Evolutionary conservation across 805 yeast genomes (phyloP).

Genomic region (Suhomyces xylopsoci): DNA sequence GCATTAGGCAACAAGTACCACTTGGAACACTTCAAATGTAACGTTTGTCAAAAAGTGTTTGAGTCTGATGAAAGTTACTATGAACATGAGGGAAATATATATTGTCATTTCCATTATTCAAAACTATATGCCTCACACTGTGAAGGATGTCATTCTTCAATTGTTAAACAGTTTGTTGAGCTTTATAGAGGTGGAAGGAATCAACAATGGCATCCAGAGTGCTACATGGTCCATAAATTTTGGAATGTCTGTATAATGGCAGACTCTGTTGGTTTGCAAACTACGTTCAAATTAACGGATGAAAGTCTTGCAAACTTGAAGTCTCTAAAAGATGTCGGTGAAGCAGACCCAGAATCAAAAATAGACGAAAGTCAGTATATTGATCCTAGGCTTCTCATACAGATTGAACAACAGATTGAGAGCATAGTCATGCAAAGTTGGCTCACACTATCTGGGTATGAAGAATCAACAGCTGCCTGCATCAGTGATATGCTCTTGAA

Average conservation of each 20-base stretch:
- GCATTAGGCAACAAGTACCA: conserved; percentile 92
- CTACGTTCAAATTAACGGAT: conserved; percentile 11
- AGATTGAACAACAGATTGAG: conserved; percentile 65
- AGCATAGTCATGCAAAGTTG: conserved; percentile 63
- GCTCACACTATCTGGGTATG: conserved; percentile 83
- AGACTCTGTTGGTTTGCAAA: conserved; percentile 50
- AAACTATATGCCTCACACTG: conserved; percentile 81
- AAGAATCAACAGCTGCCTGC: conserved; percentile 84
- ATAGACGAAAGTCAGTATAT: conserved; percentile 13
- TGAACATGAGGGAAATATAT: conserved; percentile 78
- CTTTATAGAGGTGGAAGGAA: conserved; percentile 85
- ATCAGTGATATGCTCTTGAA: conserved; percentile 88
- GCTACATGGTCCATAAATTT: conserved; percentile 95
- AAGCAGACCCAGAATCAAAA: conserved; percentile 10
- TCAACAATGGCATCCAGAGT: conserved; percentile 99
- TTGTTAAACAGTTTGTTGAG: conserved; percentile 91
- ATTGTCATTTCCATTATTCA: conserved; percentile 92
- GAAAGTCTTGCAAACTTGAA: conserved; percentile 8
- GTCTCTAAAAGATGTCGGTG: conserved; percentile 6
- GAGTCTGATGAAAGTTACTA: conserved; percentile 90
- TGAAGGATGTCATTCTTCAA: conserved; percentile 90
- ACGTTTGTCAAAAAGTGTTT: conserved; percentile 79
- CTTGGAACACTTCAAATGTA: conserved; percentile 92
- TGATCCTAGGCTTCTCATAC: conserved; percentile 47
- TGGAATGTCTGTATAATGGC: conserved; percentile 86